phyloP scores from a whole-genome alignment of 2,329 filamentous ascomycete genomes.

The Xylaria sp. region DNA sequence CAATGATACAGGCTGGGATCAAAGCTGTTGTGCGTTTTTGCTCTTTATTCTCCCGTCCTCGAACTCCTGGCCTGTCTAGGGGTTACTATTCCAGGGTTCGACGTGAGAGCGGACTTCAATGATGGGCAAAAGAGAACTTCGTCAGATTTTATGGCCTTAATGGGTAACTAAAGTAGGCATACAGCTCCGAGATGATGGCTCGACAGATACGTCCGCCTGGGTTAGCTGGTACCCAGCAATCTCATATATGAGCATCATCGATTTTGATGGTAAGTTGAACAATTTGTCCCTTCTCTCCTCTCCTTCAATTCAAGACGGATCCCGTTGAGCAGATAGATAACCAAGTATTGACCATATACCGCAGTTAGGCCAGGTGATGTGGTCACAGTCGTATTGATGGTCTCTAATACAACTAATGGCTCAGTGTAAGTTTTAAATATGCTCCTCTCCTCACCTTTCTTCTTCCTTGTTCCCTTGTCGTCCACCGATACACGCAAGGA shows the following conservation, averaged over 20 bases:
- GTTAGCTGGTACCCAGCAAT: slow-evolving; percentile 6
- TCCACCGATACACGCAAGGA: neutral
- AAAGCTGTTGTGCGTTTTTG: neutral
- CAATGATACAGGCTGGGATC: slow-evolving; percentile 6
- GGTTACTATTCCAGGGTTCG: neutral
- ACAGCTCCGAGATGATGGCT: neutral
- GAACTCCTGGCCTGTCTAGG: no score
- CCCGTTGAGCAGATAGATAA: neutral
- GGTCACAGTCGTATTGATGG: neutral
- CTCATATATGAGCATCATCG: neutral
- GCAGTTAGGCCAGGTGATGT: slow-evolving; percentile 10
- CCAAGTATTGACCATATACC: neutral
- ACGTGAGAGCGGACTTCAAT: neutral
- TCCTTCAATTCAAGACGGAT: neutral
- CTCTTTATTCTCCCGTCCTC: neutral
- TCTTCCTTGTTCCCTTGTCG: neutral
- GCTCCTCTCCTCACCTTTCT: neutral
- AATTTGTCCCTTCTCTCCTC: no score
- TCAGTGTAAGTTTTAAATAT: slow-evolving; percentile 2
- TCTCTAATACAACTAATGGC: slow-evolving; percentile 7
- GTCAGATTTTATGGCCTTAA: neutral
- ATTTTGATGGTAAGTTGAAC: slow-evolving; percentile 2
- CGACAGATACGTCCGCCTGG: neutral
- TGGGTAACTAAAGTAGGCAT: neutral
- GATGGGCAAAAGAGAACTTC: neutral